Percentiles rank a stretch among this genome's conserved stretches.
phyloP scores from a whole-genome alignment of 2,329 filamentous ascomycete genomes.

The Fusarium dimerum region DNA sequence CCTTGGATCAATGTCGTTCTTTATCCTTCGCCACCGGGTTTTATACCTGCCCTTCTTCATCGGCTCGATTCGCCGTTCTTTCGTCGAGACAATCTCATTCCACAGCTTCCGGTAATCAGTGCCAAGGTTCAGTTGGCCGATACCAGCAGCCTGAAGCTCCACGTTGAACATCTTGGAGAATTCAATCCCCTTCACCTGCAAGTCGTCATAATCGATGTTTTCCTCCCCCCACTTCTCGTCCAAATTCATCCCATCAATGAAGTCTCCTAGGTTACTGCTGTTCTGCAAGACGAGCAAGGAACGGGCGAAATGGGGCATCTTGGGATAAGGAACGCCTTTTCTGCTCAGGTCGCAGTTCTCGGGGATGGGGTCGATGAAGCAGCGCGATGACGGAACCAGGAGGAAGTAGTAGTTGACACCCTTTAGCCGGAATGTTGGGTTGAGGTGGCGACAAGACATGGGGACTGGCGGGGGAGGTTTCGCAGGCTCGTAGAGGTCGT shows the following conservation, averaged over 20 bases:
- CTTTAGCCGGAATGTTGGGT: constrained; percentile 1
- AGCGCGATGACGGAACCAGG: constrained; percentile 1
- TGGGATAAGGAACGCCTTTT: constrained; percentile 1
- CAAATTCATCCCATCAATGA: constrained; percentile 9
- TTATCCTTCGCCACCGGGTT: constrained; percentile 1
- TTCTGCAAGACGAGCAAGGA: constrained; percentile 5
- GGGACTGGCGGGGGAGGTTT: not conserved
- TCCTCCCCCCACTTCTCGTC: constrained; percentile 4
- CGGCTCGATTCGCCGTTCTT: not conserved
- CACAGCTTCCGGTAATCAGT: not conserved
- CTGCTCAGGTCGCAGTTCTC: constrained; percentile 7
- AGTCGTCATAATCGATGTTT: constrained; percentile 1
- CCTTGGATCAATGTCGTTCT: constrained; percentile 1
- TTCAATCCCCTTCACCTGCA: constrained; percentile 1
- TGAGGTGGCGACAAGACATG: not conserved
- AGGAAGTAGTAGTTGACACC: constrained; percentile 1
- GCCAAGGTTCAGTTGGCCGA: not conserved
- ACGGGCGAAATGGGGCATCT: constrained; percentile 6
- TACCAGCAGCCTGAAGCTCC: not conserved
- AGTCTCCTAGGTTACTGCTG: constrained; percentile 3
- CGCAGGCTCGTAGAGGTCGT: not conserved
- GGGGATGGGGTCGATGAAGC: not conserved
- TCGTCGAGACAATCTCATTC: not conserved
- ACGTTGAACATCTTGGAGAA: not conserved
- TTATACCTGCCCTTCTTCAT: constrained; percentile 3